These are phyloP conservation scores for Carex scoparia DNA, from an alignment of 176 grass and related monocot genomes.

Conservation along the genomic window DNA sequence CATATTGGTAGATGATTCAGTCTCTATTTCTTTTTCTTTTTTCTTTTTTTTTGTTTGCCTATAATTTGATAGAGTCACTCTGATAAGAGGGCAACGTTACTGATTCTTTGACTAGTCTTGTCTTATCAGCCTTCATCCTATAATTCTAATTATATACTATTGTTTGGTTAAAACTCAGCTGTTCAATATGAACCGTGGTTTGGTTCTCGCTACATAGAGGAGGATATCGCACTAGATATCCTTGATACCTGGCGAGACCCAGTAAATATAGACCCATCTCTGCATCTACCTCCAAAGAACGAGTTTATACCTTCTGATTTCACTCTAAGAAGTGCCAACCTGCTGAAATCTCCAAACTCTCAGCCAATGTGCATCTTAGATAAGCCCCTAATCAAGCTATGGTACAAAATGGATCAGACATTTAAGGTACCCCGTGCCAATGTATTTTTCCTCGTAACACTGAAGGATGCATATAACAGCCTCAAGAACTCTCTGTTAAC, in stretches of 20 bases:
- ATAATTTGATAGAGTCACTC: not conserved
- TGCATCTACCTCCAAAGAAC: conserved; percentile 82
- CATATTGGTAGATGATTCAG: not conserved
- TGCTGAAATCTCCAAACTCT: conserved; percentile 29
- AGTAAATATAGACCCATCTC: conserved; percentile 43
- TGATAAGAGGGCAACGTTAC: not conserved
- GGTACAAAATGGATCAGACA: conserved; percentile 83
- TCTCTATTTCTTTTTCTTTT: not conserved
- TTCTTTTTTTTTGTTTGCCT: not conserved
- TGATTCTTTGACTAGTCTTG: not conserved
- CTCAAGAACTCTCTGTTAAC: conserved; percentile 68
- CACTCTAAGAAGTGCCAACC: conserved; percentile 47
- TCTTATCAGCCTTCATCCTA: not conserved
- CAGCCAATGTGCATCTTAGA: conserved; percentile 67
- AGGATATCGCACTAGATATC: conserved; percentile 61
- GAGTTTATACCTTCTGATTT: conserved; percentile 87
- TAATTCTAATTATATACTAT: not conserved
- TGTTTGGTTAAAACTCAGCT: conserved; percentile 33
- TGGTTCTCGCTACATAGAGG: conserved; percentile 82
- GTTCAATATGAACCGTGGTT: conserved; percentile 89
- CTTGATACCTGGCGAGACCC: conserved; percentile 72
- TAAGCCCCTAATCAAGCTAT: conserved; percentile 74
- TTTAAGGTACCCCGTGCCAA: conserved; percentile 95
- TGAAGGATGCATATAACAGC: conserved; percentile 67
- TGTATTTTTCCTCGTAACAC: conserved; percentile 66